Evolutionary conservation across 352 stramenopile genomes (phyloP), one percentile per base, ranked within the genome.

Genomic region (Pythium volutum): DNA sequence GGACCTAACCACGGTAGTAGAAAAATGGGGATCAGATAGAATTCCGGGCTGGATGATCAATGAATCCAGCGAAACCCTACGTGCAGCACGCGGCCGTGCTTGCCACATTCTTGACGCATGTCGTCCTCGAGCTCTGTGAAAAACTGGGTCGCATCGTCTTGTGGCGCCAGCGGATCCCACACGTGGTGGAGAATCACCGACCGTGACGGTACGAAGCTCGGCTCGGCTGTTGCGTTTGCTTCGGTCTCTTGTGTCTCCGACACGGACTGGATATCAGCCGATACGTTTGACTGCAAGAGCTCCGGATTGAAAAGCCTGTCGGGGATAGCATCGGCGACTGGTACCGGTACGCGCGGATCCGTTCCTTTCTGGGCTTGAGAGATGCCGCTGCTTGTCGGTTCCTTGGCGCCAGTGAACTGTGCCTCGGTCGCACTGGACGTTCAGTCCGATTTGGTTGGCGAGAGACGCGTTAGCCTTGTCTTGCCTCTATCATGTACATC

Each of bases 41-140:
- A n/a, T n/a, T n/a, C n/a, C n/a, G n/a, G n/a, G n/a, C n/a, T n/a
- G n/a, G n/a, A n/a, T n/a, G n/a, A n/a, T n/a, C n/a, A n/a, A 27
- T 7, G 3, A 7, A 25, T n/a, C 31, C 2, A 18, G 4, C 2
- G 12, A 15, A 38, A 16, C 43, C 55, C 1, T 63, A 88, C 76
- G 39, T 77, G 77, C 4, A 88, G 69, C 16, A 95, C 81, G 1
- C 56, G 25, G 36, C 86, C 86, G 46, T 86, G 75, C 42, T 90
- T 93, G 50, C 59, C 61, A 66, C 86, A 95, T 50, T 93, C 86
- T 16, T 65, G 54, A 1, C 75, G 72, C 73, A 95, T 90, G 48
- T 95, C 86, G 10, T 89, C 69, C 61, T 95, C 80, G n/a, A 95
- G 60, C 12, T 93, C 84, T 20, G 74, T 63, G 26, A 95, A 86